These are phyloP conservation scores for Ananas comosus DNA, from an alignment of 176 grass and related monocot species.

Conservation along the genomic window DNA sequence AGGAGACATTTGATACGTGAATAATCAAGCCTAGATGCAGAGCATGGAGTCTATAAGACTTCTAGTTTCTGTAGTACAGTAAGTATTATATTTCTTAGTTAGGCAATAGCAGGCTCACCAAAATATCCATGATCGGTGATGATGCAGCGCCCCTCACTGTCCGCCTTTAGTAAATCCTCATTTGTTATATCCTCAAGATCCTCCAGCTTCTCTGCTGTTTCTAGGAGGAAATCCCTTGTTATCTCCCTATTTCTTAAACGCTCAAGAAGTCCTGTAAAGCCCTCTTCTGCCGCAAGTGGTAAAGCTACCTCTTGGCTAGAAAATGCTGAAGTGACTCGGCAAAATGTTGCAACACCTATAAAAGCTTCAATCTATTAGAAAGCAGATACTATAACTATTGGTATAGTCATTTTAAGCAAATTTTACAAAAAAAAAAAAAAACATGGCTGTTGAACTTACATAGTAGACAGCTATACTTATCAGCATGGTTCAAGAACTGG, in stretches of 20 bases:
- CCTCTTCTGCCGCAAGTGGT: constrained; percentile 83
- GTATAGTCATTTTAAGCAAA: too few species aligned
- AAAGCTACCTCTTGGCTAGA: constrained; percentile 67
- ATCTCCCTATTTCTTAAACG: constrained; percentile 32
- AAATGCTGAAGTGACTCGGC: constrained; percentile 76
- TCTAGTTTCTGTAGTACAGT: not conserved
- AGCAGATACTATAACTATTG: too few species aligned
- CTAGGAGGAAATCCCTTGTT: constrained; percentile 37
- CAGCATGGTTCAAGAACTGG: too few species aligned
- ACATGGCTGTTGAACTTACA: not conserved
- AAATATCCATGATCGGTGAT: constrained; percentile 96
- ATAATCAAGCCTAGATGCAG: too few species aligned
- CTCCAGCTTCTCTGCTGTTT: constrained; percentile 39
- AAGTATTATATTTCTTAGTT: not conserved
- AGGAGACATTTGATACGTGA: not conserved
- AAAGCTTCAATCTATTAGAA: constrained; percentile 7
- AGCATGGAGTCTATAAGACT: too few species aligned
- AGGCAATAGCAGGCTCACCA: constrained; percentile 31
- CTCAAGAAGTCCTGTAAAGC: constrained; percentile 64
- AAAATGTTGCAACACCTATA: constrained; percentile 89
- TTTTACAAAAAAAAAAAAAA: not conserved
- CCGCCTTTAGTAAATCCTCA: constrained; percentile 62
- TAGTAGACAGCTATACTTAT: not conserved
- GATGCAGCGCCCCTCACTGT: constrained; percentile 78
- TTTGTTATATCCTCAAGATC: constrained; percentile 57